phyloP scores from a whole-genome alignment of 2,329 filamentous ascomycete genomes.

The Aspergillus sp. region DNA sequence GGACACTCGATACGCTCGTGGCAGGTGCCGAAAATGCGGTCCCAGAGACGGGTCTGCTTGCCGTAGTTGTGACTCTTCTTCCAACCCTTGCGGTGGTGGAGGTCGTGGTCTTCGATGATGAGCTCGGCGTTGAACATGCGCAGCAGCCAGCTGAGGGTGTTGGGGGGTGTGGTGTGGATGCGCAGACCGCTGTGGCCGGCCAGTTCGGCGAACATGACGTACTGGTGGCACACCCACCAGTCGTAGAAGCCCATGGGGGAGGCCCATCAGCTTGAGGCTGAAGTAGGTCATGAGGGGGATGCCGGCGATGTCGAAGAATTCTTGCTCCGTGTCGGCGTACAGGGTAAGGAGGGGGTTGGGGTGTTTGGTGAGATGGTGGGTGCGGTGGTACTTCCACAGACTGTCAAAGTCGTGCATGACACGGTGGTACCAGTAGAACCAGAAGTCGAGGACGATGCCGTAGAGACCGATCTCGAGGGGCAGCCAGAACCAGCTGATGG shows the following conservation, averaged over 20 bases:
- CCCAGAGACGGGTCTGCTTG: slow-evolving; percentile 22
- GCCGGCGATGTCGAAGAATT: slow-evolving; percentile 21
- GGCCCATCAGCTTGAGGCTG: slow-evolving; percentile 14
- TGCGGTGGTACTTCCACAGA: slow-evolving; percentile 21
- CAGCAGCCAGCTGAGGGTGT: slow-evolving; percentile 14
- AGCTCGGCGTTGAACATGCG: slow-evolving; percentile 17
- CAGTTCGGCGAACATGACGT: slow-evolving; percentile 19
- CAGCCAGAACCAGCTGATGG: slow-evolving; percentile 17
- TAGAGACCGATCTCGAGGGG: slow-evolving; percentile 17
- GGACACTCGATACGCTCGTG: slow-evolving; percentile 18
- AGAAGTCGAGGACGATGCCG: slow-evolving; percentile 22
- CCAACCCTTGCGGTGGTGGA: slow-evolving; percentile 23
- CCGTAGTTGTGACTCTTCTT: slow-evolving; percentile 23
- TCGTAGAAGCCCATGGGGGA: slow-evolving; percentile 24
- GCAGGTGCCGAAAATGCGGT: slow-evolving; percentile 20
- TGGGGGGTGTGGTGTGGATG: slow-evolving; percentile 17
- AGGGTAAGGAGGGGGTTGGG: slow-evolving; percentile 20
- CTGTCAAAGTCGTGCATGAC: slow-evolving; percentile 18
- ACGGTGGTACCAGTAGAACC: slow-evolving; percentile 25
- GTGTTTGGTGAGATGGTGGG: slow-evolving; percentile 22
- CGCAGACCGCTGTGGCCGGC: slow-evolving; percentile 20
- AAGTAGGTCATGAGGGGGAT: slow-evolving; percentile 18
- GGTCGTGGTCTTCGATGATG: slow-evolving; percentile 21
- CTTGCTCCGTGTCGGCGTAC: slow-evolving; percentile 19
- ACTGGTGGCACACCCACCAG: slow-evolving; percentile 22